A percentile compares a stretch with the other conserved stretches of the same genome.
Evolutionary conservation across 1,139 yeast genomes (phyloP).

Genomic region (Geotrichum bryndzae): DNA sequence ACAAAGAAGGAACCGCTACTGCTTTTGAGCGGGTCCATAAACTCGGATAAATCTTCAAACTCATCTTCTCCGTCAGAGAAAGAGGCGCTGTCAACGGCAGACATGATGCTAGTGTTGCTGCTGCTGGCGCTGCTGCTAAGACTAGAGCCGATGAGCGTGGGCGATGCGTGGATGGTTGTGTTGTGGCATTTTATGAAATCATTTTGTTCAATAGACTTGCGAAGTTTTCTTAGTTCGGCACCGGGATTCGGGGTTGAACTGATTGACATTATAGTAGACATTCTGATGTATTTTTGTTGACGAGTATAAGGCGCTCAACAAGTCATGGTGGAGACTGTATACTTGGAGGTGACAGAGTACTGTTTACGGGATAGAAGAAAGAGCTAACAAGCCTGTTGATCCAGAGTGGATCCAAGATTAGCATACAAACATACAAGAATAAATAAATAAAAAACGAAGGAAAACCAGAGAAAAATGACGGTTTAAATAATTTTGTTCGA

Average conservation of each 20-base stretch:
- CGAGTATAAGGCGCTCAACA: neutral
- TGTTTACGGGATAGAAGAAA: neutral
- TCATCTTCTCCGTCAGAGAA: neutral
- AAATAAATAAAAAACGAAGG: neutral
- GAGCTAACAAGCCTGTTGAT: neutral
- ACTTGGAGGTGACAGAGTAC: neutral
- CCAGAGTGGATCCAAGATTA: neutral
- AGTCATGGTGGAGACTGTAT: neutral
- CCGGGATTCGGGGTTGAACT: slow-evolving; percentile 4
- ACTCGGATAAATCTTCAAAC: neutral
- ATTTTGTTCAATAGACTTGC: neutral
- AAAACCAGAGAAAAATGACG: neutral
- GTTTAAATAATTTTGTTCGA: neutral
- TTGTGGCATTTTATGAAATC: neutral
- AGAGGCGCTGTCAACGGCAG: neutral
- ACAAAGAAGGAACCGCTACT: neutral
- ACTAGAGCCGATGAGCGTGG: neutral
- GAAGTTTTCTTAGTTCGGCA: neutral
- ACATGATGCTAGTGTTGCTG: neutral
- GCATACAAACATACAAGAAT: neutral
- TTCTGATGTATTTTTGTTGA: neutral
- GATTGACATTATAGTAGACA: neutral
- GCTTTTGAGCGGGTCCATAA: slow-evolving; percentile 4
- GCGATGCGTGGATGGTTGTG: neutral
- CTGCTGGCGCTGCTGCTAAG: neutral